Conservation (phyloP, 805 yeast genomes). For the Vanderwaltozyma yarrowii region DNA sequence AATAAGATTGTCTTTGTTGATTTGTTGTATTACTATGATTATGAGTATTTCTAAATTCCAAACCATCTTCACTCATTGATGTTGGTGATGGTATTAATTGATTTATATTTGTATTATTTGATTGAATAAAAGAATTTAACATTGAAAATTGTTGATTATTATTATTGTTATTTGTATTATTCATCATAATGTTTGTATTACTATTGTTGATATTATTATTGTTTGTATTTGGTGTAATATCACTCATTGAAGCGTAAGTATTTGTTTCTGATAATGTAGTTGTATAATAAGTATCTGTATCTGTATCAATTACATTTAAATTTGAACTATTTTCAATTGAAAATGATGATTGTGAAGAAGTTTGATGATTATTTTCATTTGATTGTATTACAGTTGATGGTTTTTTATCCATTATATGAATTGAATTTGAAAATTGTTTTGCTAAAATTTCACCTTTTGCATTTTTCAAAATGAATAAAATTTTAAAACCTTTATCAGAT, state of each 20-base stretch:
- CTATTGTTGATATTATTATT: background rate
- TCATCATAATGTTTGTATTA: no score
- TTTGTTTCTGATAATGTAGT: slow-evolving; percentile 2
- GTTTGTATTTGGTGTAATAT: background rate
- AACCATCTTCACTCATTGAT: slow-evolving; percentile 49
- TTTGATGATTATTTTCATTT: background rate
- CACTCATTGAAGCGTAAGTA: slow-evolving; percentile 2
- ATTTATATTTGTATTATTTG: slow-evolving; percentile 1
- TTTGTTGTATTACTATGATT: background rate
- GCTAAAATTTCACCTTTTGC: slow-evolving; percentile 55
- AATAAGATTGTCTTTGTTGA: no score
- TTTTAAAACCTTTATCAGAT: slow-evolving; percentile 74
- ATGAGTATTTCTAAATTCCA: slow-evolving; percentile 33
- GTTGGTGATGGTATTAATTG: slow-evolving; percentile 45
- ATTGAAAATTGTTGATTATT: background rate
- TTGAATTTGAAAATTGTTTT: slow-evolving; percentile 57
- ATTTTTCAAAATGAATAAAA: slow-evolving; percentile 59
- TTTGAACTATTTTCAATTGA: background rate
- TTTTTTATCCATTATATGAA: slow-evolving; percentile 92
- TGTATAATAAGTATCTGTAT: slow-evolving; percentile 4
- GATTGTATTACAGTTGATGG: slow-evolving; percentile 28
- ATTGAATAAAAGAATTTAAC: slow-evolving; percentile 2
- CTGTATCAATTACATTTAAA: background rate
- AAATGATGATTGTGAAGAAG: background rate
- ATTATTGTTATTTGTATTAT: background rate